Evolutionary conservation across 805 yeast species (phyloP).

Genomic region (Yarrowia sp.): DNA sequence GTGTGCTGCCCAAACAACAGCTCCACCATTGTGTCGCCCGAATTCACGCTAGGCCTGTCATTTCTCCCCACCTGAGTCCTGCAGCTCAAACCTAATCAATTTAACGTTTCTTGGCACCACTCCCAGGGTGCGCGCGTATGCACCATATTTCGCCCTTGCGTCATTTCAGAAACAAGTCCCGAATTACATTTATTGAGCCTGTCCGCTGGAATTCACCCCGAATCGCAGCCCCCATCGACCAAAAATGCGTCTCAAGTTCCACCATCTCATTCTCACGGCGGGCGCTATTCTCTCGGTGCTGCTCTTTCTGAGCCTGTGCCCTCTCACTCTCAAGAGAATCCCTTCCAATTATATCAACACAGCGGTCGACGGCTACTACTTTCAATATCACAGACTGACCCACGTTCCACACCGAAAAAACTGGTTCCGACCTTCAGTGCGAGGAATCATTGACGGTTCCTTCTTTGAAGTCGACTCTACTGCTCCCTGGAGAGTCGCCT

Average conservation of each 20-base stretch:
- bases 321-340: slow-evolving; percentile 27
- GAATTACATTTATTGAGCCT: slow-evolving; percentile 21
- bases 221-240: neutral
- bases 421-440: slow-evolving; percentile 34
- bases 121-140: slow-evolving; percentile 31
- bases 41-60: neutral
- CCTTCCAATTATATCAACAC: slow-evolving; percentile 37
- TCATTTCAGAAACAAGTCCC: slow-evolving; percentile 3
- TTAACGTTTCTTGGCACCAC: slow-evolving; percentile 35
- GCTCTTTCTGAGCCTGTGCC: slow-evolving; percentile 18
- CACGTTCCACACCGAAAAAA: slow-evolving; percentile 26
- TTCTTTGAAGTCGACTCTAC: slow-evolving; percentile 30
- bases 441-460: slow-evolving; percentile 33
- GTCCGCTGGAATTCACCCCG: neutral
- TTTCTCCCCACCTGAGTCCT: slow-evolving; percentile 13
- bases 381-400: slow-evolving; percentile 28
- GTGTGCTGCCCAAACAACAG: no score
- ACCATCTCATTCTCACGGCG: slow-evolving; percentile 19
- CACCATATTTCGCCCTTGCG: slow-evolving; percentile 27
- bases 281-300: slow-evolving; percentile 19
- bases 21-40: no score
- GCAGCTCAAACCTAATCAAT: neutral
- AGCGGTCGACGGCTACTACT: slow-evolving; percentile 37
- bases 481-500: slow-evolving; percentile 34
- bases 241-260: slow-evolving; percentile 31